Base-by-base conservation (phyloP, 2,329 filamentous ascomycete species). In the Neocatenulostroma microsporum region DNA sequence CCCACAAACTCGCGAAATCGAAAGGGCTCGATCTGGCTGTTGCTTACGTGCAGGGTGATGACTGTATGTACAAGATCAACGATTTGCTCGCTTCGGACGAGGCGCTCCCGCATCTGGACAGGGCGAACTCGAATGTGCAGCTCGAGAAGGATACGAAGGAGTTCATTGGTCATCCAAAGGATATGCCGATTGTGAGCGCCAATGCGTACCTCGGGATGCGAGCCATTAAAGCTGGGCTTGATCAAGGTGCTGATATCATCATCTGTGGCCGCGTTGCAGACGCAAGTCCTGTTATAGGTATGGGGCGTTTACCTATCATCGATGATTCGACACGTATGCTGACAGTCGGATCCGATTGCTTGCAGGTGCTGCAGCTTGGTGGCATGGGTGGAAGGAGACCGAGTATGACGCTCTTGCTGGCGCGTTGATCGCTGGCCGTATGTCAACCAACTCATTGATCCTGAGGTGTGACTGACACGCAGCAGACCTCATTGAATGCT, bases 21-120 rank as follows among this genome's bases (percentile, higher is more conserved):
- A 50, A 51, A 29, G 57, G 59, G 0, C 42, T 69, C 18, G 47
- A 60, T 30, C 49, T 69, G 21, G 66, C 56, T 44, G 58, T 70
- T 3, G 67, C 66, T 2, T 69, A 62, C 57, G 58, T 70, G 11
- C 61, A 61, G 23, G 67, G 67, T 2, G 67, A 70, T 25, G 42
- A 50, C 24, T 20, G 45, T 5, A 37, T 50, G 32, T 34, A 39
- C 7, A 43, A 40, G 21, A 44, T 51, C 14, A 34, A 45, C 9
- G 42, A 44, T 11, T 37, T 50, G 19, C 23, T 50, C 8, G 38
- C 35, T 7, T 40, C 36, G 25, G 34, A 45, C 7, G 44, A 41
- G 23, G 35, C 39, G 8, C 40, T 52, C 8, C 38, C 42, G 2
- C 49, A 52, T 42, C 44, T 52, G 7, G 49, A 52, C 30, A 41